phyloP scores from a whole-genome alignment of 1,284 basidiomycete species.

The Leccinum colubrinum region DNA sequence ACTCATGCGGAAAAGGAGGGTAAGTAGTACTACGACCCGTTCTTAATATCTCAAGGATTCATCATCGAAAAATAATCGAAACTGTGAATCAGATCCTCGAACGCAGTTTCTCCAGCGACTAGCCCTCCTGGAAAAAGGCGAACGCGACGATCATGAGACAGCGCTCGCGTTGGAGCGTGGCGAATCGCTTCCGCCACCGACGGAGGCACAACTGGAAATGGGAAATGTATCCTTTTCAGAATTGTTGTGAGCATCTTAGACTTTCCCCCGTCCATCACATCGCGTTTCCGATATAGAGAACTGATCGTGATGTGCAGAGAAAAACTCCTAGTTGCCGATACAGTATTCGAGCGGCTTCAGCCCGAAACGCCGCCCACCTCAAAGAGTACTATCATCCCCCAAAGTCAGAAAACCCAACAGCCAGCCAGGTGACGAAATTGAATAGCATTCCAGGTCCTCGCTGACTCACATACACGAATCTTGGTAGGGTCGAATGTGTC shows the following conservation, averaged over 20 bases:
- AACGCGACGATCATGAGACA: conserved; percentile 18
- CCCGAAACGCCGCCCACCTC: background rate
- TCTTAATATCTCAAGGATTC: background rate
- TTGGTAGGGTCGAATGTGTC: conserved; percentile 24
- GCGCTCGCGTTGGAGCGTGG: conserved; percentile 18
- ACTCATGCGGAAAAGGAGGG: conserved; percentile 3
- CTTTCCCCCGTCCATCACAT: background rate
- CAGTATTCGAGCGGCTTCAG: background rate
- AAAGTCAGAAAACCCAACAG: background rate
- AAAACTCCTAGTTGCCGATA: conserved; percentile 16
- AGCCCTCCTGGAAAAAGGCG: conserved; percentile 17
- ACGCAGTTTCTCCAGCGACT: conserved; percentile 5
- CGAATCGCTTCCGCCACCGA: conserved; percentile 15
- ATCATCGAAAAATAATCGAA: background rate
- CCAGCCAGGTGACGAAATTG: conserved; percentile 2
- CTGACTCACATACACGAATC: background rate
- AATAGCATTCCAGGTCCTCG: background rate
- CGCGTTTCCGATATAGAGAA: background rate
- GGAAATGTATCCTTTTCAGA: conserved; percentile 15
- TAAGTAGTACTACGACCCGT: background rate
- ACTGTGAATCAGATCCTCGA: conserved; percentile 9
- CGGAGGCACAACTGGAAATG: conserved; percentile 20
- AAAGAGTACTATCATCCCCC: background rate
- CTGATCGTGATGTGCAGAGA: conserved; percentile 6
- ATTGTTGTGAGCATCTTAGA: conserved; percentile 11